Base-by-base conservation (phyloP, 495 filamentous ascomycete species). In the Xylaria nigripes region DNA sequence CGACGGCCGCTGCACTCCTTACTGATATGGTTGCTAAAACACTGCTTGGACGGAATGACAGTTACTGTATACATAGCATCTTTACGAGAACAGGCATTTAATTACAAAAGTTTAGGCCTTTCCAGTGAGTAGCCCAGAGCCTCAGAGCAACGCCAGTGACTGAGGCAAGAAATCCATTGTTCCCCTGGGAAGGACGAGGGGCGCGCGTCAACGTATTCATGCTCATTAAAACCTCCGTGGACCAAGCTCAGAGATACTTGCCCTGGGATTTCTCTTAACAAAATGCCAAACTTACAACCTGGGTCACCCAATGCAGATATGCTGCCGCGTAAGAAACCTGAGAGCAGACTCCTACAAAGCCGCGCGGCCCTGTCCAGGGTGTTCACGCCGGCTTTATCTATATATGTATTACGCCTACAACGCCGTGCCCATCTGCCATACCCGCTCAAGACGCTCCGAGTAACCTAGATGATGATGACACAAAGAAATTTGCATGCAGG, bases 391-490 rank as follows among this genome's bases (percentile, higher is more conserved):
- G 21, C 29, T 25, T 22, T 53, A 61, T 64, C 49, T 64, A 64
- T 61, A 64, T 61, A 67, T 59, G 59, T 59, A 57, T 58, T 67
- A 61, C 64, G 61, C 66, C 66, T 55, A 44, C 25, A 69, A 69
- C 66, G 64, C 66, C 66, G 51, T 54, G 48, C 60, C 66, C 57
- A 60, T 60, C 60, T 61, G 55, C 47, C 68, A 61, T 63, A 64
- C 63, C 60, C 59, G 67, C 63, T 57, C 63, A 59, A 58, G 64
- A 74, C 72, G 68, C 64, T 58, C 58, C 68, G 66, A 62, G 68
- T 68, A 57, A 57, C 67, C 66, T 67, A 72, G 61, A 69, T 50
- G 65, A 57, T 51, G 50, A 51, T 27, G 42, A 61, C 51, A 38
- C 46, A 44, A 48, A 41, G 51, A 45, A 43, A 38, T 34, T 10